Conservation (phyloP, 495 filamentous ascomycete species). For the Penicillium fimorum region DNA sequence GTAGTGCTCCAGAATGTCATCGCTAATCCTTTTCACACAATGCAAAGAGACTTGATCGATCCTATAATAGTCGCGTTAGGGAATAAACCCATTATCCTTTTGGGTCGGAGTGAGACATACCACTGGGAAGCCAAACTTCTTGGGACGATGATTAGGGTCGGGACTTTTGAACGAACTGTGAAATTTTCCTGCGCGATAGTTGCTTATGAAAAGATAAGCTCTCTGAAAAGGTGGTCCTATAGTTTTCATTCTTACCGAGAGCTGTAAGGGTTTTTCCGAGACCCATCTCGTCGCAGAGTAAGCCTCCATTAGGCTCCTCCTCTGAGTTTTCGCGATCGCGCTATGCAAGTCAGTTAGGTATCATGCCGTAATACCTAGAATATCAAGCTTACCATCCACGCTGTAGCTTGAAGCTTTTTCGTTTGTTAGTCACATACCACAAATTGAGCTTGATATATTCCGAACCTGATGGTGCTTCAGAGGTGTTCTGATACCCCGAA, state of each 20-base stretch:
- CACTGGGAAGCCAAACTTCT: slow-evolving; percentile 46
- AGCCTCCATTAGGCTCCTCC: slow-evolving; percentile 47
- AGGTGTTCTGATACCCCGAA: slow-evolving; percentile 46
- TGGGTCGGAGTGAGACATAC: slow-evolving; percentile 11
- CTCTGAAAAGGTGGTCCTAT: too few relatives aligned
- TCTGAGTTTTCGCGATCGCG: slow-evolving; percentile 47
- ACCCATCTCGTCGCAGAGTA: slow-evolving; percentile 62
- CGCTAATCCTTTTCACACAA: slow-evolving; percentile 20
- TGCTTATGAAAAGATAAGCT: slow-evolving; percentile 18
- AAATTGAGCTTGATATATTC: neutral
- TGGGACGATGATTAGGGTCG: slow-evolving; percentile 54
- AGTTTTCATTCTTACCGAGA: slow-evolving; percentile 25
- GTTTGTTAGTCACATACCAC: slow-evolving; percentile 10
- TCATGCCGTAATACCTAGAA: neutral
- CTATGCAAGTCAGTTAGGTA: slow-evolving; percentile 12
- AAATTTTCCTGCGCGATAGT: slow-evolving; percentile 50
- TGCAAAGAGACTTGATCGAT: slow-evolving; percentile 11
- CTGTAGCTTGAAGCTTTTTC: slow-evolving; percentile 45
- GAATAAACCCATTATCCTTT: neutral
- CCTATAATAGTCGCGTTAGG: neutral
- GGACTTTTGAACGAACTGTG: slow-evolving; percentile 22
- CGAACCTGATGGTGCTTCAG: slow-evolving; percentile 52
- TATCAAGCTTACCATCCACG: slow-evolving; percentile 49
- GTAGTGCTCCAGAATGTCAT: slow-evolving; percentile 15
- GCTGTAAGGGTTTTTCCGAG: slow-evolving; percentile 59